Evolutionary conservation across 108 stramenopile genomes (phyloP).

Genomic region (Epithemia pelagica): DNA sequence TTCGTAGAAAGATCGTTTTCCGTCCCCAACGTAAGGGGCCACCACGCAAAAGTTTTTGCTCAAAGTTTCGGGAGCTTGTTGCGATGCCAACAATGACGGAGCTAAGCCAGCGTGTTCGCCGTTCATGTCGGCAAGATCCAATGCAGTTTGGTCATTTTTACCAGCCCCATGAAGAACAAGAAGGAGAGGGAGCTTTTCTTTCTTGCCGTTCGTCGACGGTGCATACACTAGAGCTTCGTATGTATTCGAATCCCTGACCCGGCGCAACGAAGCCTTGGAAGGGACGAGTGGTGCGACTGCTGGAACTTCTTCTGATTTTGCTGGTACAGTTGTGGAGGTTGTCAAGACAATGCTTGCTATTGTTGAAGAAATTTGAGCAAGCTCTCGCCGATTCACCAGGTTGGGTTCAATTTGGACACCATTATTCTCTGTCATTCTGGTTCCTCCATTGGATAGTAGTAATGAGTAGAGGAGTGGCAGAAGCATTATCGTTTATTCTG

Average conservation of each 20-base stretch:
- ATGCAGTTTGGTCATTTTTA: slow-evolving; percentile 46
- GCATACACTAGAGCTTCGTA: slow-evolving; percentile 61
- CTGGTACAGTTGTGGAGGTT: too few relatives aligned
- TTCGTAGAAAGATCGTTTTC: slow-evolving; percentile 58
- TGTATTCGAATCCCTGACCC: slow-evolving; percentile 41
- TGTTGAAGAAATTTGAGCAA: too few relatives aligned
- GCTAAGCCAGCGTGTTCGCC: slow-evolving; percentile 75
- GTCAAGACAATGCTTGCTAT: too few relatives aligned
- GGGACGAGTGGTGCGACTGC: too few relatives aligned
- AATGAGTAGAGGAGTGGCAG: too few relatives aligned
- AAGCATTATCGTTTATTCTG: too few relatives aligned
- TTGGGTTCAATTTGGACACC: too few relatives aligned
- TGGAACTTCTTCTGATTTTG: too few relatives aligned
- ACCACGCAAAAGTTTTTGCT: slow-evolving; percentile 59
- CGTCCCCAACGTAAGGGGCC: slow-evolving; percentile 60
- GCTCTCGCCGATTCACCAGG: too few relatives aligned
- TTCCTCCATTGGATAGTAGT: too few relatives aligned
- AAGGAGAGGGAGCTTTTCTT: slow-evolving; percentile 37
- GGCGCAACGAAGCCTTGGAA: too few relatives aligned
- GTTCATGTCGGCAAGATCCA: slow-evolving; percentile 36
- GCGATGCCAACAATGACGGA: slow-evolving; percentile 46
- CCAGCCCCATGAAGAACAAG: slow-evolving; percentile 74
- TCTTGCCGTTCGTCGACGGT: slow-evolving; percentile 17
- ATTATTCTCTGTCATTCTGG: too few relatives aligned
- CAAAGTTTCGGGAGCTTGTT: slow-evolving; percentile 43